phyloP scores from a whole-genome alignment of 768 basidiomycete genomes.

The Phlegmacium glaucopus region DNA sequence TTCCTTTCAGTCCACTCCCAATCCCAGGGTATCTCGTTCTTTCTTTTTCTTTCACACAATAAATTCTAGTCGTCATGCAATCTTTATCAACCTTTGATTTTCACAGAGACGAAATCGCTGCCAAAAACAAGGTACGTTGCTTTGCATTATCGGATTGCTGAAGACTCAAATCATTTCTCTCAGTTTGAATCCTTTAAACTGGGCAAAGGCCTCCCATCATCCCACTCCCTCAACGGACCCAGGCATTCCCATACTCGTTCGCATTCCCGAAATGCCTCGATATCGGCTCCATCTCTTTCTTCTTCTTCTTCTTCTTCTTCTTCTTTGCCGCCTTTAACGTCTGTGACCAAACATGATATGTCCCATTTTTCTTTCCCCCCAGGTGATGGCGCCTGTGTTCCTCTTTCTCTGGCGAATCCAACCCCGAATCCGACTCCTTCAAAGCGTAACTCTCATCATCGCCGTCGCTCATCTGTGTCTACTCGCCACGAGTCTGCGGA shows the following conservation, averaged over 20 bases:
- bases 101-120: conserved; percentile 37
- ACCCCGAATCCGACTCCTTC: conserved; percentile 28
- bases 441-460: conserved; percentile 79
- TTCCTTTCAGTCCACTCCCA: conserved; percentile 36
- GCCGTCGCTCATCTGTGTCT: conserved; percentile 83
- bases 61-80: conserved; percentile 13
- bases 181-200: conserved; percentile 77
- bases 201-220: conserved; percentile 45
- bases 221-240: conserved; percentile 29
- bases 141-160: not conserved
- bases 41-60: conserved; percentile 25
- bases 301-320: conserved; percentile 34
- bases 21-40: conserved; percentile 31
- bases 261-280: conserved; percentile 67
- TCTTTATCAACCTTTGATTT: no score
- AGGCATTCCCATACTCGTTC: conserved; percentile 59
- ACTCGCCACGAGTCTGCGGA: conserved; percentile 89
- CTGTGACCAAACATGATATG: conserved; percentile 33
- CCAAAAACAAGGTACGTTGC: conserved; percentile 38
- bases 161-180: not conserved
- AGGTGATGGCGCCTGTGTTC: conserved; percentile 18
- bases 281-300: conserved; percentile 43
- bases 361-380: conserved; percentile 20
- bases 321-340: conserved; percentile 28
- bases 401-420: conserved; percentile 7